Percentiles rank a stretch among this genome's conserved stretches.
Evolutionary conservation across 148 eudicot species (phyloP).

Genomic region (Heliosperma pusillum): DNA sequence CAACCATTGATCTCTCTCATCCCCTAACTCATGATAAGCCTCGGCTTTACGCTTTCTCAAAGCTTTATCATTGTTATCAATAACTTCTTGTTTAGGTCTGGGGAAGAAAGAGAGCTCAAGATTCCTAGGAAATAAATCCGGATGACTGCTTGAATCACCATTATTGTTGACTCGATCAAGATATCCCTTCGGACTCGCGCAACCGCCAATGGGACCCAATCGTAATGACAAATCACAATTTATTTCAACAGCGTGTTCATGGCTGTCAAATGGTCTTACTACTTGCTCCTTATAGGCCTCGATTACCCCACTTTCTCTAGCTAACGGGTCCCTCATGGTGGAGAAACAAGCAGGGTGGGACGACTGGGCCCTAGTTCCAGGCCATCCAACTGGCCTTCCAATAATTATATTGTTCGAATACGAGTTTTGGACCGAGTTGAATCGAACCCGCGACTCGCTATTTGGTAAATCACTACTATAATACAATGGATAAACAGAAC

Average conservation of each 20-base stretch:
- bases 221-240: constrained; percentile 78
- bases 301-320: constrained; percentile 13
- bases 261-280: constrained; percentile 22
- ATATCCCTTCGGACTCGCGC: constrained; percentile 25
- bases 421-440: constrained; percentile 34
- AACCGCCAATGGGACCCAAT: constrained; percentile 52
- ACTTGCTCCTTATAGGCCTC: constrained; percentile 24
- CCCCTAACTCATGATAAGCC: constrained; percentile 31
- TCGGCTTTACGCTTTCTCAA: constrained; percentile 60
- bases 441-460: constrained; percentile 28
- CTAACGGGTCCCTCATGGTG: background rate
- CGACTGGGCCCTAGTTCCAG: constrained; percentile 7
- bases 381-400: constrained; percentile 66
- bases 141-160: constrained; percentile 36
- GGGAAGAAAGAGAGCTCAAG: constrained; percentile 58
- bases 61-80: constrained; percentile 24
- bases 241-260: constrained; percentile 29
- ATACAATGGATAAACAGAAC: constrained; percentile 66
- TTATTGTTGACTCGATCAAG: constrained; percentile 21
- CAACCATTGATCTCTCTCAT: constrained; percentile 39
- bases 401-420: constrained; percentile 46
- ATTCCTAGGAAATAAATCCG: constrained; percentile 22
- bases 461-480: constrained; percentile 44
- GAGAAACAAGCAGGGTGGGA: constrained; percentile 38
- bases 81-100: constrained; percentile 30